These are phyloP conservation scores for Dendrobium nobile DNA, from an alignment of 106 monocot species.

Conservation along the genomic window DNA sequence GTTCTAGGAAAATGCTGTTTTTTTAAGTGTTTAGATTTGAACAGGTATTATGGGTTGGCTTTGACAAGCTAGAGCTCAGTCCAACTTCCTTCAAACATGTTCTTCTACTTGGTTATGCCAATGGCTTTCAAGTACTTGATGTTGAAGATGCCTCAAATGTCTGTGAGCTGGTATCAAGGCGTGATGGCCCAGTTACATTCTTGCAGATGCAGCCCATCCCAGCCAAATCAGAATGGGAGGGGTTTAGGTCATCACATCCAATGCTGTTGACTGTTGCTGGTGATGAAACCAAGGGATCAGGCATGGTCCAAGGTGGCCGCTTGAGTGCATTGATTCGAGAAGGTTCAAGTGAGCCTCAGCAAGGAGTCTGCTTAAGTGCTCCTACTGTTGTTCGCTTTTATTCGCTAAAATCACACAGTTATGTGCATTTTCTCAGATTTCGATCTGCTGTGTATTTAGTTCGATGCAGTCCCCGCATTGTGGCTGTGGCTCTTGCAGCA, in stretches of 20 bases:
- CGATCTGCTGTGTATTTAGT: constrained; percentile 89
- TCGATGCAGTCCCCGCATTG: constrained; percentile 87
- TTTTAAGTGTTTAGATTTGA: background rate
- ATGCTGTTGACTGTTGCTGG: constrained; percentile 86
- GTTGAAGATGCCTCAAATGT: constrained; percentile 96
- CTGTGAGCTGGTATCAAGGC: constrained; percentile 90
- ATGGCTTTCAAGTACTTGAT: constrained; percentile 97
- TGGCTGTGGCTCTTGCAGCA: constrained; percentile 87
- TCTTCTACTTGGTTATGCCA: constrained; percentile 76
- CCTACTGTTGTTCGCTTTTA: constrained; percentile 92
- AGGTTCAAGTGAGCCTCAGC: constrained; percentile 29
- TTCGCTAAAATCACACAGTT: constrained; percentile 75
- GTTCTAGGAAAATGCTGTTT: background rate
- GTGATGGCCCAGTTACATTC: constrained; percentile 88
- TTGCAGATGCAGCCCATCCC: constrained; percentile 76
- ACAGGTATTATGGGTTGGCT: constrained; percentile 93
- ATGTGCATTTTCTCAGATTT: constrained; percentile 87
- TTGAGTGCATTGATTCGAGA: constrained; percentile 78
- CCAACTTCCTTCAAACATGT: constrained; percentile 67
- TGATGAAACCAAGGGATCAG: constrained; percentile 84
- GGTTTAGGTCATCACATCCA: constrained; percentile 80
- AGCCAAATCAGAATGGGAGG: constrained; percentile 45
- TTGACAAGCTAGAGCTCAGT: constrained; percentile 79
- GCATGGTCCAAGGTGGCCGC: constrained; percentile 76
- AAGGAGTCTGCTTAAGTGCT: constrained; percentile 45